A percentile compares a stretch with the other conserved stretches of the same genome.
phyloP scores from a whole-genome alignment of 208 protist species.

The Acanthamoeba lugdunensis region DNA sequence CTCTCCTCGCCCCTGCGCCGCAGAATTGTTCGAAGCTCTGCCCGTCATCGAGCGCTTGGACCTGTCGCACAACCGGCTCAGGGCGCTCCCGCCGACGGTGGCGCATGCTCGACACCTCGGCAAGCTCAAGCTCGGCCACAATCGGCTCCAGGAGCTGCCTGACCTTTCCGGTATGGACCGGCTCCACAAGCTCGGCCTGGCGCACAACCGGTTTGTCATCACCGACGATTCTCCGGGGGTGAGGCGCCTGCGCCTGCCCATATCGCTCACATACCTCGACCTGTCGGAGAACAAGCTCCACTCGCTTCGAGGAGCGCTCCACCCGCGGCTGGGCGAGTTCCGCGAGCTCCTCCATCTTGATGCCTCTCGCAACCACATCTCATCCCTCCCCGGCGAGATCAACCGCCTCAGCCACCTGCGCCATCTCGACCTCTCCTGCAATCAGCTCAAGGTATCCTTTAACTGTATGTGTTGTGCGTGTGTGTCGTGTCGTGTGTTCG shows the following conservation, averaged over 20 bases:
- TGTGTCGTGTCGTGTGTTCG: too few species aligned
- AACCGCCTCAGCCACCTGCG: not conserved
- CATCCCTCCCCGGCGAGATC: not conserved
- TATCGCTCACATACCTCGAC: conserved; percentile 15
- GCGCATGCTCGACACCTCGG: not conserved
- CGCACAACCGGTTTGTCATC: not conserved
- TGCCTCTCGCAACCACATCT: not conserved
- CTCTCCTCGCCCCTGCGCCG: too few species aligned
- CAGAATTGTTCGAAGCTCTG: not conserved
- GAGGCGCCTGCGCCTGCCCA: not conserved
- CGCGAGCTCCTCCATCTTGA: not conserved
- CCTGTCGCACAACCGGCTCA: conserved; percentile 10
- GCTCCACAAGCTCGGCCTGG: not conserved
- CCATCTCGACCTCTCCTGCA: conserved; percentile 23
- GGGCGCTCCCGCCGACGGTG: not conserved
- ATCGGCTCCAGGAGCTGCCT: not conserved
- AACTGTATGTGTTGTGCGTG: too few species aligned
- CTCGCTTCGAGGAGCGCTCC: not conserved
- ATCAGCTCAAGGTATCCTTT: not conserved
- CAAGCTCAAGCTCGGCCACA: not conserved
- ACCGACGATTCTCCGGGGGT: not conserved
- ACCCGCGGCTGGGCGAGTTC: not conserved
- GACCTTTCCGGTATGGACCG: not conserved
- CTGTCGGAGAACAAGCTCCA: conserved; percentile 30
- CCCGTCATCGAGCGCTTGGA: not conserved